Evolutionary conservation across 768 basidiomycete genomes (phyloP).

Genomic region (Tricholoma matsutake): DNA sequence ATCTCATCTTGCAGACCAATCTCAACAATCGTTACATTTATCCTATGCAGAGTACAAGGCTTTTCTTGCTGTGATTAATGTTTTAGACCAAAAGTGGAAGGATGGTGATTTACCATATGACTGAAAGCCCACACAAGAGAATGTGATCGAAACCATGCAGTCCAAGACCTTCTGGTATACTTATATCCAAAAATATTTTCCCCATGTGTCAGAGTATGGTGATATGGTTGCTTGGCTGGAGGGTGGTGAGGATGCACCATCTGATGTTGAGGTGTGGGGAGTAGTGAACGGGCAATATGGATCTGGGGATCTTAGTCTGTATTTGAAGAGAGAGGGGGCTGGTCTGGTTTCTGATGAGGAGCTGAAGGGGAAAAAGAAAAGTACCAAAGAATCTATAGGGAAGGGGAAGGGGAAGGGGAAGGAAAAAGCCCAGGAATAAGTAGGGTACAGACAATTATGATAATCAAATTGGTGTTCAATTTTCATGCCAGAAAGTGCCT

Average conservation of each 20-base stretch:
- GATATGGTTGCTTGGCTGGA: slow-evolving; percentile 2
- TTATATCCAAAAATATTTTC: background rate
- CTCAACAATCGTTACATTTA: background rate
- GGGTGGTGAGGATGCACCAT: background rate
- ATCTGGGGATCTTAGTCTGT: background rate
- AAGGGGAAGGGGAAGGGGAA: background rate
- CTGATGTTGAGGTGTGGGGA: background rate
- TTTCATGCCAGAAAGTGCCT: background rate
- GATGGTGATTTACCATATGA: background rate
- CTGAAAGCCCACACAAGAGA: background rate
- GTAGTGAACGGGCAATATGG: background rate
- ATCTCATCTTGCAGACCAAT: background rate
- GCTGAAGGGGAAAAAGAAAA: background rate
- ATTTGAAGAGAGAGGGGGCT: background rate
- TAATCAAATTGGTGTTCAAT: no score
- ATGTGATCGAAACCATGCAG: background rate
- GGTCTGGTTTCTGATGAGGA: background rate
- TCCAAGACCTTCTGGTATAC: background rate
- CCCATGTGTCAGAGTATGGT: background rate
- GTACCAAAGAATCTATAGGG: background rate
- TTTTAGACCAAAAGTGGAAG: background rate
- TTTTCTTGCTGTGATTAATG: background rate
- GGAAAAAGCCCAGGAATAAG: background rate
- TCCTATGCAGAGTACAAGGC: background rate
- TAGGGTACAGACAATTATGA: no score